Percentiles rank a stretch among this genome's conserved stretches.
phyloP scores from a whole-genome alignment of 345 rosid genomes.

The Stellera chamaejasme region DNA sequence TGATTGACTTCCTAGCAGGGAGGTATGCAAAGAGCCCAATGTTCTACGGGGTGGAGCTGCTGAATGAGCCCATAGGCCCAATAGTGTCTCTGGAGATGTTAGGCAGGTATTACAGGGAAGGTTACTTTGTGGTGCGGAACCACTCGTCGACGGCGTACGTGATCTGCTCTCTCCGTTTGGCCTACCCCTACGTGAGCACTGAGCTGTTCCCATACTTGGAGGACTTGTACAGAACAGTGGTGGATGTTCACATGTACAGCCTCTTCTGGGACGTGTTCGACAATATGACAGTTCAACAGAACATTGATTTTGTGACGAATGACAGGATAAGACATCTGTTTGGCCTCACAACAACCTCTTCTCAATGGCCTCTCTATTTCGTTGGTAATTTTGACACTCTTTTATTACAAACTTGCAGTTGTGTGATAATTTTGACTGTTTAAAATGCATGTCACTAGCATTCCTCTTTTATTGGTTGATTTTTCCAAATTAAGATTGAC shows the following conservation, averaged over 20 bases:
- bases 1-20: slow-evolving; percentile 32
- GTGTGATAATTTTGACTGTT: no score
- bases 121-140: slow-evolving; percentile 29
- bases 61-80: slow-evolving; percentile 33
- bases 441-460: no score
- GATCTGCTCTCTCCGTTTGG: slow-evolving; percentile 26
- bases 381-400: slow-evolving; percentile 20
- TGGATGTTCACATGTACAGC: slow-evolving; percentile 34
- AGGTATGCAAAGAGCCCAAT: slow-evolving; percentile 14
- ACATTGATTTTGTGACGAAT: slow-evolving; percentile 14
- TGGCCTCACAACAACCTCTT: slow-evolving; percentile 8
- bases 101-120: slow-evolving; percentile 20
- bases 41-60: slow-evolving; percentile 26
- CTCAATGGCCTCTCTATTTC: slow-evolving; percentile 43
- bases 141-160: slow-evolving; percentile 21
- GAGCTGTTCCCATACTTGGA: slow-evolving; percentile 22
- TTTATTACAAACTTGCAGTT: neutral
- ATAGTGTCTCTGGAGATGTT: slow-evolving; percentile 16
- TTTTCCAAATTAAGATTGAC: no score
- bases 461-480: no score
- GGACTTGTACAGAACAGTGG: slow-evolving; percentile 15
- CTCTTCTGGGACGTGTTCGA: slow-evolving; percentile 9
- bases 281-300: slow-evolving; percentile 17
- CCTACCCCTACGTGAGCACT: slow-evolving; percentile 7
- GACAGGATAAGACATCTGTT: slow-evolving; percentile 11